Evolutionary conservation across 257 asterid genomes (phyloP), one percentile per base, ranked within the genome.

Genomic region (Ligustrum vulgare): DNA sequence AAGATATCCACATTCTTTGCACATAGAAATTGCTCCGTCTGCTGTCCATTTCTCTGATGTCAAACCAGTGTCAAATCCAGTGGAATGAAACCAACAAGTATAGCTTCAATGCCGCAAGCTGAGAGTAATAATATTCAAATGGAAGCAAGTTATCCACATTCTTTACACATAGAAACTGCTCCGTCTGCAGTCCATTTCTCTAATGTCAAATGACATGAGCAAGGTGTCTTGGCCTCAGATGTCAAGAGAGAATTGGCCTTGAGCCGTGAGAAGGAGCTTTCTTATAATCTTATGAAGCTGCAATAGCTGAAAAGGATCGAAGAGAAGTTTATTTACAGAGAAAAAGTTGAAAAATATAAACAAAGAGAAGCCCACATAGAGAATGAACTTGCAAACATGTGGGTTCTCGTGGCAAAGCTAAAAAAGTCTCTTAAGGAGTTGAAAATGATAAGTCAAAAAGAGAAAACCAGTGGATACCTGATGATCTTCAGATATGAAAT

Each of bases 361-460:
- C 97, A 93, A 79, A 90, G 93, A 83, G 99, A 95, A 80, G 94
- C 97, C 39, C 90, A 93, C 82, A 87, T 95, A 15, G 99, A 95
- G 86, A 93, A 93, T 32, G 99, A 95, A 84, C 97, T 95, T 0
- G 97, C 99, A 18, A 95, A 90, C 77, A 95, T 95, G 99, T 95
- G 97, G 97, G 87, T 95, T 84, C 94, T 89, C 18, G 96, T 91
- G 71, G 98, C 97, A 4, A 93, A 89, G 85, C 89, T 93, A 16
- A 91, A 90, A 77, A 93, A 85, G 79, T 81, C 93, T 71, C 96
- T 82, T n/a, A n/a, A 79, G 93, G 90, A 34, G 79, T 58, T 34
- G 96, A 88, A 32, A 79, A 68, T 69, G 96, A 88, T 73, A 94
- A 88, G 74, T 77, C 77, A 15, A 80, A 76, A 20, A 81, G 71